A percentile compares a stretch with the other conserved stretches of the same genome.
These are phyloP conservation scores for Passalora sequoiae DNA, from an alignment of 2,329 filamentous ascomycete genomes.

Conservation along the genomic window DNA sequence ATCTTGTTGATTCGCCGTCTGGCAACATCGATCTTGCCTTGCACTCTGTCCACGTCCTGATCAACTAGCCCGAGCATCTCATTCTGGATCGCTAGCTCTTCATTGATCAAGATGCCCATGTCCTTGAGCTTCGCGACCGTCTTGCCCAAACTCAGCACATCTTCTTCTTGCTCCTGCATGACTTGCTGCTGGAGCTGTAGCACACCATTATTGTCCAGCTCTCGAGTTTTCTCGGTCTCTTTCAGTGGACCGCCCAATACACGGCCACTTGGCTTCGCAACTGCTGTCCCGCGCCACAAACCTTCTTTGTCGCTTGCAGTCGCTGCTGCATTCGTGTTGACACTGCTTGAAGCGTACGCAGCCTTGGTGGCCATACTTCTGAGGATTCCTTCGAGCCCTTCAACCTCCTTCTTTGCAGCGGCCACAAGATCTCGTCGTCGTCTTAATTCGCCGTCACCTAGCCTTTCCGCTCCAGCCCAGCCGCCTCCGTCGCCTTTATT, in stretches of 20 bases:
- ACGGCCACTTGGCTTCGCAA: slow-evolving; percentile 48
- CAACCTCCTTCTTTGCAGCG: slow-evolving; percentile 65
- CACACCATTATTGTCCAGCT: slow-evolving; percentile 70
- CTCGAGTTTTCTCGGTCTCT: slow-evolving; percentile 71
- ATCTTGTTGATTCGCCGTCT: slow-evolving; percentile 67
- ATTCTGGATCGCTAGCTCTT: slow-evolving; percentile 67
- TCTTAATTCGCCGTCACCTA: slow-evolving; percentile 71
- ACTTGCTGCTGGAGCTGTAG: slow-evolving; percentile 68
- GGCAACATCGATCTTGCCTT: slow-evolving; percentile 66
- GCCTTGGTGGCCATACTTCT: slow-evolving; percentile 55
- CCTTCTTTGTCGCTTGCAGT: slow-evolving; percentile 34
- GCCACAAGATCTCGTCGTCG: slow-evolving; percentile 65
- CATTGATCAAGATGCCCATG: slow-evolving; percentile 70
- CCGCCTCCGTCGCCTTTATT: slow-evolving; percentile 35
- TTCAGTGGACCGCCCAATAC: slow-evolving; percentile 65
- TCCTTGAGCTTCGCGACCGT: slow-evolving; percentile 69
- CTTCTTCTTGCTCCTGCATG: slow-evolving; percentile 69
- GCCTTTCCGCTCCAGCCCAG: slow-evolving; percentile 40
- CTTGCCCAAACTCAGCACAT: slow-evolving; percentile 62
- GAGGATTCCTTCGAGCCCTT: slow-evolving; percentile 68
- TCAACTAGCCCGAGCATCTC: slow-evolving; percentile 64
- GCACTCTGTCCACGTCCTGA: slow-evolving; percentile 60
- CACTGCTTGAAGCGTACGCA: slow-evolving; percentile 20
- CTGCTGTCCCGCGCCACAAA: slow-evolving; percentile 31
- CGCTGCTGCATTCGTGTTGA: slow-evolving; percentile 30